These are phyloP conservation scores for Colletotrichum echinochloae DNA, from an alignment of 2,329 filamentous ascomycete species.

Conservation along the genomic window DNA sequence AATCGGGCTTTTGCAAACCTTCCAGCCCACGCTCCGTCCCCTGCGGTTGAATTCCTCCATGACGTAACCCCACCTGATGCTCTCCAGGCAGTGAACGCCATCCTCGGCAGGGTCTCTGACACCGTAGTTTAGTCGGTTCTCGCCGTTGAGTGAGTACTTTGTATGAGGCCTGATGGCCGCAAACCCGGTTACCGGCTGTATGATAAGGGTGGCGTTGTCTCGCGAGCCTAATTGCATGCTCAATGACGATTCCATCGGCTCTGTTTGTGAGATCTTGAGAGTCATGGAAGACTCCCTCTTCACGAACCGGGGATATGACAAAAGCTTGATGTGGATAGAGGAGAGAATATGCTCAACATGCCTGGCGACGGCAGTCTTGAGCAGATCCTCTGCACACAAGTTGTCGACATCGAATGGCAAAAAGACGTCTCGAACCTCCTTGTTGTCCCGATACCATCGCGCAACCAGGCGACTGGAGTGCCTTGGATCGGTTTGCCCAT, in stretches of 20 bases:
- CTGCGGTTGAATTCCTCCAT: slow-evolving; percentile 71
- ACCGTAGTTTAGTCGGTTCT: slow-evolving; percentile 72
- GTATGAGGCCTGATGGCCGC: slow-evolving; percentile 77
- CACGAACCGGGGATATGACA: slow-evolving; percentile 70
- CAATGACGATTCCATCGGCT: slow-evolving; percentile 76
- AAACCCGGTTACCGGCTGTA: slow-evolving; percentile 84
- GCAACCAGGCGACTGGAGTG: slow-evolving; percentile 68
- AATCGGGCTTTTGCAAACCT: slow-evolving; percentile 60
- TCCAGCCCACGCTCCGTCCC: slow-evolving; percentile 75
- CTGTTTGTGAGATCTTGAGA: slow-evolving; percentile 67
- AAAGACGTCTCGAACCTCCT: slow-evolving; percentile 77
- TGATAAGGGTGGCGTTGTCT: slow-evolving; percentile 69
- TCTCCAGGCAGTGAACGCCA: slow-evolving; percentile 68
- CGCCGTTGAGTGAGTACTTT: slow-evolving; percentile 65
- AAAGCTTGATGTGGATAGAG: slow-evolving; percentile 72
- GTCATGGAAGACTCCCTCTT: slow-evolving; percentile 69
- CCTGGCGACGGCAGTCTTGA: slow-evolving; percentile 79
- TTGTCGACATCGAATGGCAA: slow-evolving; percentile 74
- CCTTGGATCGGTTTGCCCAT: slow-evolving; percentile 54
- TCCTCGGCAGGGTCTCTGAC: slow-evolving; percentile 68
- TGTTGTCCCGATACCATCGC: slow-evolving; percentile 88
- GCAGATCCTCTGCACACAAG: slow-evolving; percentile 79
- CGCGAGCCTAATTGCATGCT: slow-evolving; percentile 76
- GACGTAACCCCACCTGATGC: slow-evolving; percentile 70
- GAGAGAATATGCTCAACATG: slow-evolving; percentile 80